Evolutionary conservation across 495 filamentous ascomycete genomes (phyloP), one percentile per base, ranked within the genome.

Genomic region (Penicillium salamii): DNA sequence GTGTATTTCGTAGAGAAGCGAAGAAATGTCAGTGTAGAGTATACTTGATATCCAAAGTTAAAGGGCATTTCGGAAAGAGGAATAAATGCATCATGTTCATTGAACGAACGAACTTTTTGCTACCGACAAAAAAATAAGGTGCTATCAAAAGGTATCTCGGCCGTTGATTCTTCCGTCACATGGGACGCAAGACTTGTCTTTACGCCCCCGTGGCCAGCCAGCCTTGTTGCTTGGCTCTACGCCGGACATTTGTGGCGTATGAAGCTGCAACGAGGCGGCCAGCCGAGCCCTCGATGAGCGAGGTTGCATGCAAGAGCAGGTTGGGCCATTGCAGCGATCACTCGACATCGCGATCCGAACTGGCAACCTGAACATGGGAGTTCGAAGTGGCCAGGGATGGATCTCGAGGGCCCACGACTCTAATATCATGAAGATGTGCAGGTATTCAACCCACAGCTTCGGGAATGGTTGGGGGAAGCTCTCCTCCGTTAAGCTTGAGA

Each of bases 111-210:
- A 55, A 62, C 61, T 57, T 64, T 67, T 67, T 63, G 54, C 57
- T 63, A 58, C 46, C 39, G 48, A 70, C 55, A 45, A 57, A 57
- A 53, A 56, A 59, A n/a, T n/a, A n/a, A 65, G 54, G 50, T 60
- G 58, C 50, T 59, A 68, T 65, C 59, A 62, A 54, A 65, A 60
- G 43, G 46, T 48, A 64, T 66, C 51, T 68, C 55, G 55, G 50
- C 56, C 65, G 52, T 62, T 58, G 52, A 59, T 49, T 54, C 52
- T 64, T 64, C 55, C 35, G 42, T 61, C 55, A 50, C 54, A 64
- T 62, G 41, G 44, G 48, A 59, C 61, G 61, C 42, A 56, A 50
- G 52, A 46, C 46, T 46, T 13, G 36, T 54, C 42, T 47, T 38
- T 51, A 49, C 19, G 43, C 51, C 42, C 46, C 45, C 21, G 42